Conservation (phyloP, 345 rosid species). For the Brassica cretica region DNA sequence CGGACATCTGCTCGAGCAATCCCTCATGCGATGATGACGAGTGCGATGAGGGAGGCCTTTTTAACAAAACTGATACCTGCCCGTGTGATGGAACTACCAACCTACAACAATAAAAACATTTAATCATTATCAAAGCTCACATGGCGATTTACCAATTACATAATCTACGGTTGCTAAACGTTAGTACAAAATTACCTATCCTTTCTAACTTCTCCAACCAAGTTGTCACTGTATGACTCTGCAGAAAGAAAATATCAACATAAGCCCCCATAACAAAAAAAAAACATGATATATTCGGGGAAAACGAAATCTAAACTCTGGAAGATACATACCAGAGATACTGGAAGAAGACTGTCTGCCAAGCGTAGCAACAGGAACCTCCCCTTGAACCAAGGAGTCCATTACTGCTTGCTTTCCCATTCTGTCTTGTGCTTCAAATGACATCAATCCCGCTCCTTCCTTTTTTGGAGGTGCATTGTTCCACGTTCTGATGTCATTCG, state of each 20-base stretch:
- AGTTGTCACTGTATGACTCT: slow-evolving; percentile 40
- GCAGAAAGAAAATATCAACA: slow-evolving; percentile 27
- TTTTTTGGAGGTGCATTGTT: slow-evolving; percentile 37
- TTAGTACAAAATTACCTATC: slow-evolving; percentile 46
- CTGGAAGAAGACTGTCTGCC: slow-evolving; percentile 42
- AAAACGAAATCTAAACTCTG: neutral
- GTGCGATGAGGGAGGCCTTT: slow-evolving; percentile 45
- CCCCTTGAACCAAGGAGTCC: slow-evolving; percentile 33
- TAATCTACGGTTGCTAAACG: neutral
- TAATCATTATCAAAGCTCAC: neutral
- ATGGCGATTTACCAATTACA: neutral
- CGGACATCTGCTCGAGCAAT: slow-evolving; percentile 45
- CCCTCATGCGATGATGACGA: slow-evolving; percentile 58
- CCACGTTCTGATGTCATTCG: slow-evolving; percentile 37
- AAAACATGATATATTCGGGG: neutral
- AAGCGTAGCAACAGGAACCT: slow-evolving; percentile 34
- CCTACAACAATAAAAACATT: neutral
- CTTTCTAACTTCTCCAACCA: slow-evolving; percentile 45
- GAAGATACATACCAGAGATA: slow-evolving; percentile 41
- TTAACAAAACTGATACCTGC: slow-evolving; percentile 44
- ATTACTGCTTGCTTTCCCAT: slow-evolving; percentile 39
- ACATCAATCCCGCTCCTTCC: slow-evolving; percentile 38
- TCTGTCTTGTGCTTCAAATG: slow-evolving; percentile 44
- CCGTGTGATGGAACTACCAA: slow-evolving; percentile 45
- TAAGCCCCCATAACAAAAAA: slow-evolving; percentile 3